phyloP scores from a whole-genome alignment of 2,329 filamentous ascomycete species.

The Neofusicoccum cordaticola region DNA sequence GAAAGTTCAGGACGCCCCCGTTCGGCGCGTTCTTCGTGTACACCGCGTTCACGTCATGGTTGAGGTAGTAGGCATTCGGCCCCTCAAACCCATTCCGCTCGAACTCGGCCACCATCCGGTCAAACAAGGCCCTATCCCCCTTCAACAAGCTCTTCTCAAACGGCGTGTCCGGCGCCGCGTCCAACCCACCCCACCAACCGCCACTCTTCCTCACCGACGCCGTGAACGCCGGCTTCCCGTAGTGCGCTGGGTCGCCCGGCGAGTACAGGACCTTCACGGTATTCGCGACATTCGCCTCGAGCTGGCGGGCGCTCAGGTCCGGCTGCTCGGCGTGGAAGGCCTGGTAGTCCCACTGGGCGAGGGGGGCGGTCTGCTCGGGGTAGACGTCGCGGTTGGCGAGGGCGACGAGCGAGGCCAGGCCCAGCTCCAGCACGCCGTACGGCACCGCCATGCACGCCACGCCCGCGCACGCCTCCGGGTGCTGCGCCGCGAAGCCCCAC shows the following conservation, averaged over 20 bases:
- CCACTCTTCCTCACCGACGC: slow-evolving; percentile 24
- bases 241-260: slow-evolving; percentile 23
- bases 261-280: slow-evolving; percentile 27
- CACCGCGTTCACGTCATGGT: slow-evolving; percentile 42
- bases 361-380: slow-evolving; percentile 42
- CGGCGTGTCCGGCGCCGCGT: slow-evolving; percentile 31
- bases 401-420: slow-evolving; percentile 36
- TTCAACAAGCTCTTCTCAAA: slow-evolving; percentile 25
- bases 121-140: slow-evolving; percentile 27
- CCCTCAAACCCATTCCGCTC: slow-evolving; percentile 41
- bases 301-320: slow-evolving; percentile 21
- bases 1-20: slow-evolving; percentile 32
- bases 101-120: slow-evolving; percentile 34
- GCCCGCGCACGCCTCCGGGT: slow-evolving; percentile 33
- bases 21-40: slow-evolving; percentile 42
- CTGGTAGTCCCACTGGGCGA: slow-evolving; percentile 37
- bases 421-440: slow-evolving; percentile 42
- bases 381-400: slow-evolving; percentile 46
- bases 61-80: slow-evolving; percentile 42
- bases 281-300: slow-evolving; percentile 25
- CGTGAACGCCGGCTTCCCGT: slow-evolving; percentile 27
- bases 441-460: slow-evolving; percentile 37
- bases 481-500: slow-evolving; percentile 29
- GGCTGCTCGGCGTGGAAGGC: slow-evolving; percentile 30
- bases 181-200: slow-evolving; percentile 32